These are phyloP conservation scores for Sugiyamaella japonica DNA, from an alignment of 1,139 yeast genomes.

Conservation along the genomic window DNA sequence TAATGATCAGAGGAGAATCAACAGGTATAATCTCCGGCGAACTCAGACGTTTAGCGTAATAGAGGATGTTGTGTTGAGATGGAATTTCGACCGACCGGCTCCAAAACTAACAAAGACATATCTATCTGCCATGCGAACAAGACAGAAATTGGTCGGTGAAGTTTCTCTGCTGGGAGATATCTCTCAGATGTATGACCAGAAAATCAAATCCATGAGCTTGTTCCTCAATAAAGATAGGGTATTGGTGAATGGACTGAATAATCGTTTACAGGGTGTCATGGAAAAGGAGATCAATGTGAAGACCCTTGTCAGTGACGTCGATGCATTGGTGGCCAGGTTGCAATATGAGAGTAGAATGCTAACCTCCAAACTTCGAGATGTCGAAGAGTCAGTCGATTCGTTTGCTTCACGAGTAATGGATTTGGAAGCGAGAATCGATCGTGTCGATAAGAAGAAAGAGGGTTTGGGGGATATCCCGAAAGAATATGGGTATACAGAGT, in stretches of 20 bases:
- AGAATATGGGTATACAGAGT: slow-evolving; percentile 15
- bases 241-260: slow-evolving; percentile 24
- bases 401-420: slow-evolving; percentile 48
- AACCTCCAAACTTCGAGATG: slow-evolving; percentile 71
- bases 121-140: slow-evolving; percentile 19
- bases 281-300: slow-evolving; percentile 40
- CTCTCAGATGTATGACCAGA: slow-evolving; percentile 18
- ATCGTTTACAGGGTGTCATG: slow-evolving; percentile 26
- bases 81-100: slow-evolving; percentile 29
- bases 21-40: slow-evolving; percentile 22
- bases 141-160: slow-evolving; percentile 22
- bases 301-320: slow-evolving; percentile 59
- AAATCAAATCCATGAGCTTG: slow-evolving; percentile 13
- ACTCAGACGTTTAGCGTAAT: slow-evolving; percentile 48
- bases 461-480: slow-evolving; percentile 14
- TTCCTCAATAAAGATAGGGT: slow-evolving; percentile 24
- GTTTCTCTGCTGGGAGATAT: slow-evolving; percentile 20
- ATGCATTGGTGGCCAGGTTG: slow-evolving; percentile 70
- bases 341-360: slow-evolving; percentile 77
- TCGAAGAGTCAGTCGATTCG: slow-evolving; percentile 66
- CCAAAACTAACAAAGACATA: slow-evolving; percentile 18
- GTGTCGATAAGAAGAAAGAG: slow-evolving; percentile 23
- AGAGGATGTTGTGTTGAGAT: slow-evolving; percentile 43
- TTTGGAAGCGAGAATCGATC: slow-evolving; percentile 39
- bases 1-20: slow-evolving; percentile 16